Base-by-base conservation (phyloP, 2,329 filamentous ascomycete genomes). In the Aspergillus sp. region DNA sequence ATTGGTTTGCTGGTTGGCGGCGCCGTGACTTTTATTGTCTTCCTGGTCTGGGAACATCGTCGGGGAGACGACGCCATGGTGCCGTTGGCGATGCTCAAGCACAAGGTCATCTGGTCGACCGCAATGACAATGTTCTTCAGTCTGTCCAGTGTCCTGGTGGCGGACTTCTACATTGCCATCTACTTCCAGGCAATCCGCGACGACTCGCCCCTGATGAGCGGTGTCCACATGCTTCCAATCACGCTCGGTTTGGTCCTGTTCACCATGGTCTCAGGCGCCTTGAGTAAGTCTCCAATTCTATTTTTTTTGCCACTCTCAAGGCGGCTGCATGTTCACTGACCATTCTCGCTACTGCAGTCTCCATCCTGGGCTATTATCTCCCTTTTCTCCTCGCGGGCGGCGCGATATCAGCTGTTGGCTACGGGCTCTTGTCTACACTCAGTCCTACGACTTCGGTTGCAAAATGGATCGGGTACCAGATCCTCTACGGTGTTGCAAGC, bases 121-220 rank as follows among this genome's bases (percentile, higher is more conserved):
- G 57, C 54, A 14, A 45, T 57, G 29, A 59, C 54, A 2, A 60
- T 61, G 57, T 66, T 63, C 47, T 61, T 67, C 57, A 61, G 61
- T 57, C 62, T 54, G 53, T 61, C 47, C 38, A 58, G 34, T 50
- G 59, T 67, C 23, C 56, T 70, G 17, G 56, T 67, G 7, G 59
- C 58, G 5, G 48, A 57, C 16, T 72, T 64, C 53, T 73, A 71
- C 49, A 57, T 73, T n/a, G 58, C 70, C 4, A 62, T 75, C 1
- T 77, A 73, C 50, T 77, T 76, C 49, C 76, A 78, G 45, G 64
- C 68, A 4, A 69, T 77, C 5, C 65, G 62, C 17, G 63, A 66
- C 7, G 64, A 66, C 9, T 61, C 66, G 0, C 70, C 74, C 0
- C 54, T 72, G 4, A 64, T 71, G 53, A 74, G 71, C 47, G 75